phyloP scores from a whole-genome alignment of 371 early-diverging fungal genomes.

The Hamiltosporidium magnivora region DNA sequence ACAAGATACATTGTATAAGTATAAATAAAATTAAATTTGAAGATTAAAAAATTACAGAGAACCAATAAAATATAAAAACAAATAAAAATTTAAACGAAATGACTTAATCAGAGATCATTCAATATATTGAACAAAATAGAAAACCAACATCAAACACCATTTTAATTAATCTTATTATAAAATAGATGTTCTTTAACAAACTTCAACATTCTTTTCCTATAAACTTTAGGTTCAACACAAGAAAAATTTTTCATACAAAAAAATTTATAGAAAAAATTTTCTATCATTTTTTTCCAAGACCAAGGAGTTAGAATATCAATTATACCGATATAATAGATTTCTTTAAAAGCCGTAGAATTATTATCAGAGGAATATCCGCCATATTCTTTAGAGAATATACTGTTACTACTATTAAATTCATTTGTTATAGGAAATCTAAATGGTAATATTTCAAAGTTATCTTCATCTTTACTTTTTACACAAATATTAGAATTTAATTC shows the following conservation, averaged over 20 bases:
- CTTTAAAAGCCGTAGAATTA: not conserved
- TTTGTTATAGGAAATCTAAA: not conserved
- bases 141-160: too few relatives aligned
- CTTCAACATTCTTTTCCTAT: conserved; percentile 14
- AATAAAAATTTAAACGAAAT: too few relatives aligned
- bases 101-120: too few relatives aligned
- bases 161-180: too few relatives aligned
- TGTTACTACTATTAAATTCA: not conserved
- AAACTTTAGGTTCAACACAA: conserved; percentile 26
- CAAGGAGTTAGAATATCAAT: conserved; percentile 41
- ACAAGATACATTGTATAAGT: too few relatives aligned
- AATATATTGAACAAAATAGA: too few relatives aligned
- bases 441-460: not conserved
- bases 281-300: conserved; percentile 19
- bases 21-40: too few relatives aligned
- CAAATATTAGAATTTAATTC: not conserved
- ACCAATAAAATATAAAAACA: too few relatives aligned
- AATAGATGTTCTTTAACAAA: too few relatives aligned
- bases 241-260: conserved; percentile 27
- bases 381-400: not conserved
- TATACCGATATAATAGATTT: conserved; percentile 32
- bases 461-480: not conserved
- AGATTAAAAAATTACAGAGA: too few relatives aligned
- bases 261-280: conserved; percentile 19
- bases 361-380: not conserved